Evolutionary conservation across 225 moss, liverwort and hornwort species (phyloP).

Genomic region (Takakia lepidozioides): DNA sequence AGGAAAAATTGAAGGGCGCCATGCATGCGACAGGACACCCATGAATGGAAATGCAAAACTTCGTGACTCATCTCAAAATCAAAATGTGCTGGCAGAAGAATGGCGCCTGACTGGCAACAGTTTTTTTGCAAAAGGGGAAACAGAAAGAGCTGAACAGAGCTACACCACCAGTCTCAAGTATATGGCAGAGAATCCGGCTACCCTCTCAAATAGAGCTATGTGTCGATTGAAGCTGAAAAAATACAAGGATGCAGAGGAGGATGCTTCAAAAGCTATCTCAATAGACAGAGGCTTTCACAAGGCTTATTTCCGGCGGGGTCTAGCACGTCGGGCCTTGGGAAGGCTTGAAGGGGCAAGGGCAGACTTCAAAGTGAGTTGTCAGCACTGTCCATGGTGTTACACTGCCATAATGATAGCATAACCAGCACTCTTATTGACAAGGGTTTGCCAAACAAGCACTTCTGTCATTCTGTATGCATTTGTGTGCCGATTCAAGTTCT

Average conservation of each 20-base stretch:
- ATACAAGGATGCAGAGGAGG: slow-evolving; percentile 15
- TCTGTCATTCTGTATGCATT: not conserved
- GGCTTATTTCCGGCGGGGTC: slow-evolving; percentile 16
- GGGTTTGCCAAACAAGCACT: not conserved
- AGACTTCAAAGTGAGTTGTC: slow-evolving; percentile 23
- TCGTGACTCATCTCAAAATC: too few species aligned
- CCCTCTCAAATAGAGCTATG: slow-evolving; percentile 26
- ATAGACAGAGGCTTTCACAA: slow-evolving; percentile 15
- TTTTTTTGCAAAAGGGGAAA: slow-evolving; percentile 11
- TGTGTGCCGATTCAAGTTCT: not conserved
- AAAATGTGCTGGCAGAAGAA: slow-evolving; percentile 13
- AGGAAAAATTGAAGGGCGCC: too few species aligned
- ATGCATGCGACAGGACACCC: not conserved
- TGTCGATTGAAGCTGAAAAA: slow-evolving; percentile 17
- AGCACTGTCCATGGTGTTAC: not conserved
- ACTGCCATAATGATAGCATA: too few species aligned
- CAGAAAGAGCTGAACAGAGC: slow-evolving; percentile 11
- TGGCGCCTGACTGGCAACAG: slow-evolving; percentile 30
- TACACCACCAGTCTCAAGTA: slow-evolving; percentile 23
- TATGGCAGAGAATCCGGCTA: not conserved
- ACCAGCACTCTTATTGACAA: too few species aligned
- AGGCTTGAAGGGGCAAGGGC: slow-evolving; percentile 17
- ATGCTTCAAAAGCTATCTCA: slow-evolving; percentile 15
- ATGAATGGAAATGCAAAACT: not conserved
- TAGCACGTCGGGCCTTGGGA: slow-evolving; percentile 5